Base-by-base conservation (phyloP, 257 asterid genomes). In the Plantago ovata region DNA sequence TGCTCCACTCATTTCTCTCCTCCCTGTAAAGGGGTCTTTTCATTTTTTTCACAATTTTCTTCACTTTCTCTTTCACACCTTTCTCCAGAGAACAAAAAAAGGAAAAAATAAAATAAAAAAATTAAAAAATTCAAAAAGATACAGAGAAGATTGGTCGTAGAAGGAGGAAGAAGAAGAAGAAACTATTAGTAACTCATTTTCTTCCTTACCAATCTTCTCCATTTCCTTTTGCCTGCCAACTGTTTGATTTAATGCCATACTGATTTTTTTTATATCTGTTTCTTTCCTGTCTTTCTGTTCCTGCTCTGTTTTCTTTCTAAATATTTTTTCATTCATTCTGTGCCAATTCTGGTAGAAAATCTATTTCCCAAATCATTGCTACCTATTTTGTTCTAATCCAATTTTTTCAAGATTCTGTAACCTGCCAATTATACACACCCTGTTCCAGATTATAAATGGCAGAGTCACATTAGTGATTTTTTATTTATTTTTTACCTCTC, bases 271-370 rank as follows among this genome's bases (percentile, higher is more conserved):
- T 28, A 1, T 28, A 28, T 28, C 7, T 28, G 36, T 0, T n/a
- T n/a, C n/a, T n/a, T n/a, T n/a, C n/a, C n/a, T n/a, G n/a, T n/a
- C n/a, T n/a, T n/a, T 28, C 1, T 28, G 1, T 28, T 28, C 3
- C 6, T 28, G 36, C 36, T 28, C 36, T 28, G 36, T 28, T 28
- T 28, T 28, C 12, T 22, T 49, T 32, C 24, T 66, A 61, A 3
- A 39, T 5, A 33, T 49, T 48, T 36, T 28, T 33, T 49, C 54
- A 15, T 60, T 53, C 51, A 54, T 55, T 18, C 50, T 47, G 52
- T 60, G 49, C 72, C 66, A 55, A 69, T 68, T 75, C 64, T 70
- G 63, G 48, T 71, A 67, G 58, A 63, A 65, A 66, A 62, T 38
- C 54, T 55, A 16, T 47, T 8, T 18, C 15, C 23, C 49, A 58